Percentiles rank a stretch among this genome's conserved stretches.
phyloP scores from a whole-genome alignment of 371 early-diverging fungal species.

The Mortierella sp. region DNA sequence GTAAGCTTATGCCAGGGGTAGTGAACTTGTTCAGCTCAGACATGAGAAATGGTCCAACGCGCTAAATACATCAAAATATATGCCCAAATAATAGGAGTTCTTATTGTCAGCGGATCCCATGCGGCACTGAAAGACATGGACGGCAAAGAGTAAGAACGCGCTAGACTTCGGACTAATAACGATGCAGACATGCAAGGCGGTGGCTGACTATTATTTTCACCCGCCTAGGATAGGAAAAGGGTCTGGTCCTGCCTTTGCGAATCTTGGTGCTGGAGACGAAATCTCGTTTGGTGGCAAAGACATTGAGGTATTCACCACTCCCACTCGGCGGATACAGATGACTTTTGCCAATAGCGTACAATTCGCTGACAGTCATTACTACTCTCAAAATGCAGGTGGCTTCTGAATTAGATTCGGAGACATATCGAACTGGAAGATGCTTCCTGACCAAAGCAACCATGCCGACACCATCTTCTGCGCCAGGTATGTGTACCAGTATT shows the following conservation, averaged over 20 bases:
- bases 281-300: slow-evolving; percentile 61
- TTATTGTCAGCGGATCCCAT: slow-evolving; percentile 43
- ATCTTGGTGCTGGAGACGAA: slow-evolving; percentile 45
- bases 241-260: slow-evolving; percentile 20
- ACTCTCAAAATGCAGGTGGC: not conserved
- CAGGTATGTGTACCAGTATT: not conserved
- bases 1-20: slow-evolving; percentile 36
- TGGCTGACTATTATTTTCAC: not conserved
- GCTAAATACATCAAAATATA: not conserved
- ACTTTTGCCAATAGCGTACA: not conserved
- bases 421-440: slow-evolving; percentile 36
- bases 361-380: not conserved
- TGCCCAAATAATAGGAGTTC: slow-evolving; percentile 20
- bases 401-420: slow-evolving; percentile 17
- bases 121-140: slow-evolving; percentile 43
- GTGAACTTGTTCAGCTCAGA: not conserved
- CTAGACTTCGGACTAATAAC: not conserved
- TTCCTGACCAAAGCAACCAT: slow-evolving; percentile 20
- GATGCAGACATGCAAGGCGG: not conserved
- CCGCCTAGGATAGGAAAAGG: slow-evolving; percentile 35
- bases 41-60: not conserved
- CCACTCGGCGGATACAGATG: not conserved
- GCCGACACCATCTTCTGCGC: not conserved
- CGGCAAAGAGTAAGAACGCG: slow-evolving; percentile 61
- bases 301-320: slow-evolving; percentile 57